Conservation (phyloP, 1,139 yeast species). For the Torulaspora globosa region DNA sequence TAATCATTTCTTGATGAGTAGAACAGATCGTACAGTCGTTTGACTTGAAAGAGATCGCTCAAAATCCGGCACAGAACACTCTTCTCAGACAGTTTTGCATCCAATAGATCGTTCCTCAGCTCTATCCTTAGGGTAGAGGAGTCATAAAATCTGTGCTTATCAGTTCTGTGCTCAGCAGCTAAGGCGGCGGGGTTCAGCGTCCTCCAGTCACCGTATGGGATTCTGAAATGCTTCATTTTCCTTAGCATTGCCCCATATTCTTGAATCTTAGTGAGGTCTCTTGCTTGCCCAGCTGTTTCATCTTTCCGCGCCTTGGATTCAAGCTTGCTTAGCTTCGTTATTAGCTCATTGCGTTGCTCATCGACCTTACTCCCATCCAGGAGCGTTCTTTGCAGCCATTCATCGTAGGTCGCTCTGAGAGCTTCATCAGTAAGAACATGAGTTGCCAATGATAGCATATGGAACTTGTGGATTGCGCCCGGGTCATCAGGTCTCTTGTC, state of each 20-base stretch:
- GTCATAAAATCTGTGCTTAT: constrained; percentile 12
- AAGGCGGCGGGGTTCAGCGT: neutral
- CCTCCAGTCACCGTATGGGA: constrained; percentile 30
- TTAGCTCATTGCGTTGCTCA: constrained; percentile 13
- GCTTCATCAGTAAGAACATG: constrained; percentile 55
- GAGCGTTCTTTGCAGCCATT: constrained; percentile 18
- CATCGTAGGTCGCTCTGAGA: constrained; percentile 54
- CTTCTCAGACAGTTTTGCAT: constrained; percentile 3
- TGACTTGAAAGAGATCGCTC: constrained; percentile 9
- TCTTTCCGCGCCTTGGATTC: constrained; percentile 9
- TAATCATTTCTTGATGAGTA: constrained; percentile 23
- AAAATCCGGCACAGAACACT: constrained; percentile 7
- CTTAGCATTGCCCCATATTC: constrained; percentile 30
- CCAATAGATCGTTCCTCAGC: constrained; percentile 8
- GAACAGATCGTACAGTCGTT: constrained; percentile 14
- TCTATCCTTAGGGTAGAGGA: constrained; percentile 21
- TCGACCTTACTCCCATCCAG: constrained; percentile 5
- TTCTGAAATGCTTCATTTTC: constrained; percentile 27
- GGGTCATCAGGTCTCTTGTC: constrained; percentile 84
- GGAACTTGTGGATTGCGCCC: constrained; percentile 53
- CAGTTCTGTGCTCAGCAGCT: neutral
- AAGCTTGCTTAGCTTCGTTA: constrained; percentile 12
- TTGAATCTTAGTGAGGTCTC: constrained; percentile 19
- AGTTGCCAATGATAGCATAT: constrained; percentile 58
- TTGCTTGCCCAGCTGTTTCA: neutral